Percentiles rank a stretch among this genome's conserved stretches.
phyloP scores from a whole-genome alignment of 805 yeast species.

The Danielia oregonensis region DNA sequence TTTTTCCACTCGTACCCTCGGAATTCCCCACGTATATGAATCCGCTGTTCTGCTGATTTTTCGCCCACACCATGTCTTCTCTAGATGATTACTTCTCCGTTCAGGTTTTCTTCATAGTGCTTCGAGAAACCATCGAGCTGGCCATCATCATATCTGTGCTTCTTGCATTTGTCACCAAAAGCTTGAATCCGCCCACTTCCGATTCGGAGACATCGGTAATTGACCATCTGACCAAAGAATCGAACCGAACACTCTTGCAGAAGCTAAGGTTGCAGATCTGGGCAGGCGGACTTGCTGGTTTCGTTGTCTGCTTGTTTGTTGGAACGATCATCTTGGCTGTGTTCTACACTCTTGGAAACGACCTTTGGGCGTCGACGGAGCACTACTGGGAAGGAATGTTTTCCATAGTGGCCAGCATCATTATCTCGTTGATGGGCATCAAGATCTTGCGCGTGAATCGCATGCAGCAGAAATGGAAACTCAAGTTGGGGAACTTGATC shows the following conservation, averaged over 20 bases:
- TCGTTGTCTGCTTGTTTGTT: constrained; percentile 34
- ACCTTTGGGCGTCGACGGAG: constrained; percentile 43
- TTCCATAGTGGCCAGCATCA: constrained; percentile 41
- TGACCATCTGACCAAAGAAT: constrained; percentile 3
- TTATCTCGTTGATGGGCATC: constrained; percentile 45
- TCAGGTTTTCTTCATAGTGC: constrained; percentile 18
- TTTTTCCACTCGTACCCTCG: too few species aligned
- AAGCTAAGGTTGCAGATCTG: constrained; percentile 37
- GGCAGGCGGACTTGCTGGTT: constrained; percentile 42
- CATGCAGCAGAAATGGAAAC: constrained; percentile 44
- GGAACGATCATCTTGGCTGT: constrained; percentile 37
- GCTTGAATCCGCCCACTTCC: constrained; percentile 2
- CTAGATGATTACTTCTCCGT: constrained; percentile 16
- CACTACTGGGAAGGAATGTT: constrained; percentile 48
- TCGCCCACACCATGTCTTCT: constrained; percentile 13
- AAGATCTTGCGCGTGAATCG: constrained; percentile 41
- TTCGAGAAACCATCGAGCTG: constrained; percentile 19
- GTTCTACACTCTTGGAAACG: constrained; percentile 40
- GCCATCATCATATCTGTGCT: constrained; percentile 20
- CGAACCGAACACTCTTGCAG: constrained; percentile 11
- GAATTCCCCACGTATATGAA: too few species aligned
- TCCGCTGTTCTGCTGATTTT: too few species aligned
- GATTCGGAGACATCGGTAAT: not conserved
- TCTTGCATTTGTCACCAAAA: constrained; percentile 14
- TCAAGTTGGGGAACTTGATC: constrained; percentile 31